Evolutionary conservation across 2,329 filamentous ascomycete species (phyloP), one percentile per base, ranked within the genome.

Genomic region (Pseudogymnoascus sp.): DNA sequence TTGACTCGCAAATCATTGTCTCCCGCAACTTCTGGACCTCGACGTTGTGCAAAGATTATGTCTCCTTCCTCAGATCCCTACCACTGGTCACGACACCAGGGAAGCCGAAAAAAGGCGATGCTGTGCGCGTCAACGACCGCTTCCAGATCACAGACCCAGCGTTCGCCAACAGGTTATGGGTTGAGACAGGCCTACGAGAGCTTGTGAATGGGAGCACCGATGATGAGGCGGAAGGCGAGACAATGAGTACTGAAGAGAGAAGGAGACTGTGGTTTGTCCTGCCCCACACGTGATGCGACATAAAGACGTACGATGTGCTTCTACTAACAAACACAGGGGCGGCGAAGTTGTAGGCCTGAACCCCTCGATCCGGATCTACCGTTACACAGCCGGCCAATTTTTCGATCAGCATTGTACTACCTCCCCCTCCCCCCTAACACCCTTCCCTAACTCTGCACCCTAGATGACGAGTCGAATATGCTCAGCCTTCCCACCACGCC

Each of bases 391-490:
- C 66, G 90, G 90, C 0, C 92, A 97, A 72, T 96, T 92, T 73
- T 97, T 97, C 72, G 92, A 92, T 71, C 87, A 90, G 69, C 93
- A 97, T 73, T 97, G 90, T 93, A 82, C 69, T 87, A 82, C 42
- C 48, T 12, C 29, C 18, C 31, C 15, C 58, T 12, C 8, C 42
- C 29, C 29, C 25, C 15, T 12, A 18, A 6, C n/a, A 25, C 18
- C 5, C 29, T 31, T 37, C 8, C 8, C 29, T 61, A 18, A 52
- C 27, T 12, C 18, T 31, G 8, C n/a, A 6, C 21, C 40, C 13
- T 35, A 94, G 90, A 96, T 70, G 93, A 97, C 74, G 92, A 97
- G 70, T 89, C 85, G 60, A 96, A 96, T 72, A 80, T 82, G 61
- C 74, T 97, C 27, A 80, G 76, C 0, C 76, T 94, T 48, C 78